These are phyloP conservation scores for Melastoma candidum DNA, from an alignment of 441 rosid species.

Conservation along the genomic window DNA sequence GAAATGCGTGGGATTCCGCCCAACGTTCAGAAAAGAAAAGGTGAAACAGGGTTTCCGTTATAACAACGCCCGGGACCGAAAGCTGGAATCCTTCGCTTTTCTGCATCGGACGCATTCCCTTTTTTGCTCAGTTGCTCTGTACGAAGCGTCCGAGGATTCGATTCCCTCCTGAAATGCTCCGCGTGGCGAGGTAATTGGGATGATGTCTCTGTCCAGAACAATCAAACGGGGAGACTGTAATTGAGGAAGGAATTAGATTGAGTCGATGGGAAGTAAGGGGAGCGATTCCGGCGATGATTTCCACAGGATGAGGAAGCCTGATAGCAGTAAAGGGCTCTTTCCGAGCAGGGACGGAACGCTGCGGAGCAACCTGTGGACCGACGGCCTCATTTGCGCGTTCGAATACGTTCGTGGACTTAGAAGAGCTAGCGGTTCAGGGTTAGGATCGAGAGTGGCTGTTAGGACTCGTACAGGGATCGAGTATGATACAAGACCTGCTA, in stretches of 20 bases:
- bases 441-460: constrained; percentile 19
- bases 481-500: constrained; percentile 18
- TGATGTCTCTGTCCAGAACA: no score
- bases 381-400: constrained; percentile 86
- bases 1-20: no score
- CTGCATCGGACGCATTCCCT: no score
- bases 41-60: no score
- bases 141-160: no score
- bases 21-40: no score
- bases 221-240: no score
- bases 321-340: constrained; percentile 12
- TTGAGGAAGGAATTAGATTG: background rate
- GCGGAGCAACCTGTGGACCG: constrained; percentile 62
- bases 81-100: no score
- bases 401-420: constrained; percentile 48
- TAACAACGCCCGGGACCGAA: no score
- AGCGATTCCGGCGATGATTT: constrained; percentile 14
- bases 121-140: no score
- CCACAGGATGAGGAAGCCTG: constrained; percentile 24
- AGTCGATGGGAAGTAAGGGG: constrained; percentile 10
- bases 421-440: constrained; percentile 26
- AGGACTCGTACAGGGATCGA: constrained; percentile 18
- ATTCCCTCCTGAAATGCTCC: no score
- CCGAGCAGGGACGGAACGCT: constrained; percentile 31
- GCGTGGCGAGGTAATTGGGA: no score